Conservation (phyloP, 257 asterid genomes). For the Haberlea rhodopensis region DNA sequence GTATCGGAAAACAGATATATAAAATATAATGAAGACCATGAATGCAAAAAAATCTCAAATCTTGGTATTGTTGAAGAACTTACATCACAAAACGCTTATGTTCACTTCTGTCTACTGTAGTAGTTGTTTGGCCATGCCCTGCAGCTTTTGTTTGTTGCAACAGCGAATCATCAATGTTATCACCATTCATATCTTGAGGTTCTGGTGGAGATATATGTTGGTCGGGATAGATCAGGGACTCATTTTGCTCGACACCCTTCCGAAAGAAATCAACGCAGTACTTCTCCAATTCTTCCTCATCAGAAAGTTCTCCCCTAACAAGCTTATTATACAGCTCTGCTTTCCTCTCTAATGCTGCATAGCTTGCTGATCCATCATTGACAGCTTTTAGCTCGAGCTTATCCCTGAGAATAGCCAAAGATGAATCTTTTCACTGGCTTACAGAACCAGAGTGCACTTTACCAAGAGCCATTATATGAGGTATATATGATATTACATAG, state of each 20-base stretch:
- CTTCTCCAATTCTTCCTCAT: conserved; percentile 88
- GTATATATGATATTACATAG: neutral
- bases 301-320: conserved; percentile 80
- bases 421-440: neutral
- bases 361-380: conserved; percentile 82
- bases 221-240: conserved; percentile 31
- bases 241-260: conserved; percentile 59
- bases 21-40: neutral
- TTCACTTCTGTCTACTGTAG: conserved; percentile 61
- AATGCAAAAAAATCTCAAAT: conserved; percentile 4
- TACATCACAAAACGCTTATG: conserved; percentile 90
- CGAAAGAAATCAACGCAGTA: conserved; percentile 93
- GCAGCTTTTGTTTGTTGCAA: conserved; percentile 44
- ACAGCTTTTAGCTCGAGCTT: conserved; percentile 91
- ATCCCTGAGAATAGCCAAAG: conserved; percentile 53
- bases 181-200: conserved; percentile 40
- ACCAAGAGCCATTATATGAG: neutral
- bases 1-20: neutral
- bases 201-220: conserved; percentile 32
- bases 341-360: conserved; percentile 88
- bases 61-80: conserved; percentile 24
- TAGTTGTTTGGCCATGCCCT: conserved; percentile 56
- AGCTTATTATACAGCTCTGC: conserved; percentile 80
- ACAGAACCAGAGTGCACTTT: neutral
- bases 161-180: conserved; percentile 40